Percentiles rank a stretch among this genome's conserved stretches.
These are phyloP conservation scores for Mycena vitilis DNA, from an alignment of 768 basidiomycete species.

Conservation along the genomic window DNA sequence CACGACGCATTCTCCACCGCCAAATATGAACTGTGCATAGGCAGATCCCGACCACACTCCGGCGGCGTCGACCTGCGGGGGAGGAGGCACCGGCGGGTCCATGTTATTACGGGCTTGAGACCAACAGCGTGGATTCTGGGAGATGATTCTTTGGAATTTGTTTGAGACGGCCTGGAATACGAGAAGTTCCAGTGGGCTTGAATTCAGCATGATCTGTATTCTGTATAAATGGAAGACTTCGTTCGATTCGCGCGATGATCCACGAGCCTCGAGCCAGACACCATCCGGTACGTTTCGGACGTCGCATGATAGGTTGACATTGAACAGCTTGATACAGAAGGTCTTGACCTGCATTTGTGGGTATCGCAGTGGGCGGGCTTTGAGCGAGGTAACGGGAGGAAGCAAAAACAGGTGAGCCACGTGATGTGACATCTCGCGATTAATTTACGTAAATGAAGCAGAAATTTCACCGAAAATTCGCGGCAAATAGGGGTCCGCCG, in stretches of 20 bases:
- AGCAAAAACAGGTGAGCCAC: background rate
- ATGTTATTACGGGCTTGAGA: conserved; percentile 15
- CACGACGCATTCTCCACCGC: conserved; percentile 19
- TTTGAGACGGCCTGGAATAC: conserved; percentile 11
- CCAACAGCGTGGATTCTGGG: conserved; percentile 18
- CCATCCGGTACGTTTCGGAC: background rate
- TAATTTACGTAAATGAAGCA: background rate
- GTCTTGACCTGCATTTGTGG: background rate
- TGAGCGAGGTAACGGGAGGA: background rate
- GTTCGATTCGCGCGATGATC: background rate
- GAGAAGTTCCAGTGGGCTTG: conserved; percentile 24
- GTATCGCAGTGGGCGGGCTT: background rate
- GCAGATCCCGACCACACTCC: conserved; percentile 32
- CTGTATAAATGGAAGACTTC: background rate
- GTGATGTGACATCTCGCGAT: conserved; percentile 7
- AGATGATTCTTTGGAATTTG: background rate
- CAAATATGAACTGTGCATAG: conserved; percentile 26
- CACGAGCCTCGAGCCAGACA: conserved; percentile 13
- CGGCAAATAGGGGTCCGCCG: no score
- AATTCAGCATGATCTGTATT: conserved; percentile 22
- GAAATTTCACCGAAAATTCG: background rate
- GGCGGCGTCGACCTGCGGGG: conserved; percentile 22
- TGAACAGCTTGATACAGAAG: conserved; percentile 8
- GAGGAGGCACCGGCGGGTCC: conserved; percentile 28
- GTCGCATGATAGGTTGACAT: background rate